Evolutionary conservation across 129 eudicot genomes (phyloP), one percentile per base, ranked within the genome.

Genomic region (Flaveria ramosissima): DNA sequence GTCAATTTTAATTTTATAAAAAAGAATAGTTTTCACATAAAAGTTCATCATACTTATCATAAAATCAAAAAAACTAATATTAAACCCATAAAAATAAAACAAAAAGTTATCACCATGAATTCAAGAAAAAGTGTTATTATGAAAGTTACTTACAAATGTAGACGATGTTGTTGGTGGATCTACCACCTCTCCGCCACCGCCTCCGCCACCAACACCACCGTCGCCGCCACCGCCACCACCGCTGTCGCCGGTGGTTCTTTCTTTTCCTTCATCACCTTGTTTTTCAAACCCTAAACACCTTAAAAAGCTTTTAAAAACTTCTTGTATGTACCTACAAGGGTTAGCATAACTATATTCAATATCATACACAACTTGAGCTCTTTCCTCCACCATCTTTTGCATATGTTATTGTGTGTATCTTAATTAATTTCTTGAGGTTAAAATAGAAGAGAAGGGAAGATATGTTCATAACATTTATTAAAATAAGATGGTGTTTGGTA

Each of bases 241-340:
- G 5, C 41, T 6, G 41, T 36, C 41, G 6, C 41, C 1, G 8
- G 41, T 36, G 41, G 41, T 36, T 36, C 41, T 36, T 36, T 36
- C 41, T 36, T 36, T 42, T 16, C 57, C 43, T 39, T 21, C 56
- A 32, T 47, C 63, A 32, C 42, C 51, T 53, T 56, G 70, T 57
- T 46, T 78, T 41, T 80, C 74, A n/a, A 80, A 65, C 61, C 83
- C 83, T 16, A 80, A 73, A 66, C 83, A 80, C 79, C 77, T 80
- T 14, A 80, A 80, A 64, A 80, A 42, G 52, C 79, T 43, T 67
- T n/a, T 73, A 53, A 73, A 53, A 73, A 30, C 62, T 73, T 73
- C 42, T 17, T 80, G 79, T 30, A 80, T 16, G 55, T 65, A 80
- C 78, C 79, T 65, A 80, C 83, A 80, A 53, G 83, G 83, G 74